Conservation (phyloP, 441 rosid genomes). For the Hura crepitans region DNA sequence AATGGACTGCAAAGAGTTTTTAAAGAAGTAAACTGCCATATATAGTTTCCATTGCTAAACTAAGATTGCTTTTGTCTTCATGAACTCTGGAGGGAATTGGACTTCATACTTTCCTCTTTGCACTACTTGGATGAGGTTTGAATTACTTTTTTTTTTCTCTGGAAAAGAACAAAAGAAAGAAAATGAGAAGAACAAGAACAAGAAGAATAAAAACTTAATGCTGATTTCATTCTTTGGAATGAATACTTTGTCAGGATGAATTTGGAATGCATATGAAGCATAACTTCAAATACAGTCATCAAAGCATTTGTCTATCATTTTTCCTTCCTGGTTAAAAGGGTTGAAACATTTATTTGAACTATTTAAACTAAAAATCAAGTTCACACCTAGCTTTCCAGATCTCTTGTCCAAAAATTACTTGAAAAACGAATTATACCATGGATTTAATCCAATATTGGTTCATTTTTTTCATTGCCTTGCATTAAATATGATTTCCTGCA, state of each 20-base stretch:
- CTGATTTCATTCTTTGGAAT: neutral
- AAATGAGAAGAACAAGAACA: too few relatives aligned
- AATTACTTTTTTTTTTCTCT: too few relatives aligned
- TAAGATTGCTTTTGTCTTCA: neutral
- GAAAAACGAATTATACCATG: too few relatives aligned
- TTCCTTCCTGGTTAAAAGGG: neutral
- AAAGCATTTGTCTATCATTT: neutral
- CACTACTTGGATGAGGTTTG: neutral
- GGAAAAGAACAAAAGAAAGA: too few relatives aligned
- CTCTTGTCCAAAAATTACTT: too few relatives aligned
- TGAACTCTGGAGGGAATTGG: neutral
- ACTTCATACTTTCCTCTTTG: neutral
- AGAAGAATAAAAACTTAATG: neutral
- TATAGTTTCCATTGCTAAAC: neutral
- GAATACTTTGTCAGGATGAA: neutral
- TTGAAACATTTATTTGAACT: neutral
- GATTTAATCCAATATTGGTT: too few relatives aligned
- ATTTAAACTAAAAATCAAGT: neutral
- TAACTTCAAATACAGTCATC: neutral
- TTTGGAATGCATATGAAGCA: neutral
- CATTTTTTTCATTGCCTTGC: too few relatives aligned
- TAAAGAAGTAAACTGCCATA: neutral
- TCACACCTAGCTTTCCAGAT: neutral
- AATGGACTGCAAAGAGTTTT: slow-evolving; percentile 11
- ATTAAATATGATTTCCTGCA: too few relatives aligned